Base-by-base conservation (phyloP, 2,329 filamentous ascomycete species). In the Aspergillus luchuensis region DNA sequence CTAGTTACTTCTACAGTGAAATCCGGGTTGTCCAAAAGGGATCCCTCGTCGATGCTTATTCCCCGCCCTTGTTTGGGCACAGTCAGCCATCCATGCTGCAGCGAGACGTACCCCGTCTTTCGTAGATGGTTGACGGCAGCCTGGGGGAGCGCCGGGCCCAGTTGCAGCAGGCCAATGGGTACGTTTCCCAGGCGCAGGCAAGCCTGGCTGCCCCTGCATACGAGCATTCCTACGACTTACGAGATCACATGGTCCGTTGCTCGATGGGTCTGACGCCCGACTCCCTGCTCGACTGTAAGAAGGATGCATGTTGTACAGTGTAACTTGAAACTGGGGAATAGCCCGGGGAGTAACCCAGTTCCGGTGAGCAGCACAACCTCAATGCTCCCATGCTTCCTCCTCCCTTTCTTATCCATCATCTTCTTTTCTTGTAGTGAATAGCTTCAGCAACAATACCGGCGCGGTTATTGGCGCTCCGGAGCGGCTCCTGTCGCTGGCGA, bases 221-320 rank as follows among this genome's bases (percentile, higher is more conserved):
- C 50, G 57, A 61, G 30, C 45, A 45, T 58, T 58, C 25, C 38
- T 58, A 41, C 19, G 28, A 57, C 23, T 43, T 25, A 58, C 49
- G 41, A 36, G 38, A 56, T 63, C 58, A 63, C 58, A 63, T 59
- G 61, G 55, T 43, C 28, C 8, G 38, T 56, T 30, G 28, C 56
- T 49, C 10, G 45, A 49, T 49, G 45, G 47, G 47, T 50, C 47
- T 30, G 45, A 49, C 23, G 45, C 25, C 25, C 25, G 45, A 49
- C 25, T 13, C 21, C 13, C 23, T 49, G 47, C 47, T 21, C 17
- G 41, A 45, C 41, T 19, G 47, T 4, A 8, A 30, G 19, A 21
- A 45, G 17, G 10, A 45, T 19, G 41, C 41, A 23, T 30, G 47
- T 50, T 25, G 47, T 50, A 50, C 47, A 10, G 25, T 30, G 45